Percentiles rank a stretch among this genome's conserved stretches.
phyloP scores from a whole-genome alignment of 148 eudicot genomes.

The Cornus controversa region DNA sequence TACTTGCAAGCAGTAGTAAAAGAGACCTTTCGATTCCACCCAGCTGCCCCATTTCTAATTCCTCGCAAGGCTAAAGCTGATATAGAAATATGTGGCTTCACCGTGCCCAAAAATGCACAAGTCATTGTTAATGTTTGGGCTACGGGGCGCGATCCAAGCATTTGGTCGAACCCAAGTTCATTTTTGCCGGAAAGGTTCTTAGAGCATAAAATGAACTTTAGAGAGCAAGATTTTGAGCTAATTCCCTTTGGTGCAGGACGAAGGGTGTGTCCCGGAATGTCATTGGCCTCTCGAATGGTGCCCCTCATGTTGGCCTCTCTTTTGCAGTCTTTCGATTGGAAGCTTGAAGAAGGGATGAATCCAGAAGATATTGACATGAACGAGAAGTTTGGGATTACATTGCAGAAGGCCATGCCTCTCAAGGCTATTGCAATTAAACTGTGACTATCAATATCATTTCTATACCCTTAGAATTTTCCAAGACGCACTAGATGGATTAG shows the following conservation, averaged over 20 bases:
- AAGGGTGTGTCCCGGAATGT: not conserved
- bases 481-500: no score
- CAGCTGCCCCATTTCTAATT: conserved; percentile 27
- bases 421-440: conserved; percentile 4
- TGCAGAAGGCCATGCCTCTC: conserved; percentile 20
- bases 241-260: conserved; percentile 23
- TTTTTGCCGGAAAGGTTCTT: conserved; percentile 36
- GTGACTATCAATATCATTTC: not conserved
- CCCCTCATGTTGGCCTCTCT: conserved; percentile 11
- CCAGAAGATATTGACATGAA: conserved; percentile 19
- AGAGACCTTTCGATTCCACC: conserved; percentile 29
- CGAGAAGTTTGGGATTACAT: conserved; percentile 24
- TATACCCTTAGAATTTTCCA: no score
- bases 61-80: conserved; percentile 28
- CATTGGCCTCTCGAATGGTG: not conserved
- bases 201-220: conserved; percentile 18
- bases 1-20: conserved; percentile 33
- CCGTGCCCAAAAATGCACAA: conserved; percentile 30
- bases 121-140: conserved; percentile 40
- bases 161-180: conserved; percentile 20
- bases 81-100: conserved; percentile 12
- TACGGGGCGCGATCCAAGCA: conserved; percentile 23
- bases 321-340: conserved; percentile 34
- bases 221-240: conserved; percentile 27
- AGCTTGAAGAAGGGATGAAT: conserved; percentile 13